Base-by-base conservation (phyloP, 768 basidiomycete species). In the Amylocystis lapponica region DNA sequence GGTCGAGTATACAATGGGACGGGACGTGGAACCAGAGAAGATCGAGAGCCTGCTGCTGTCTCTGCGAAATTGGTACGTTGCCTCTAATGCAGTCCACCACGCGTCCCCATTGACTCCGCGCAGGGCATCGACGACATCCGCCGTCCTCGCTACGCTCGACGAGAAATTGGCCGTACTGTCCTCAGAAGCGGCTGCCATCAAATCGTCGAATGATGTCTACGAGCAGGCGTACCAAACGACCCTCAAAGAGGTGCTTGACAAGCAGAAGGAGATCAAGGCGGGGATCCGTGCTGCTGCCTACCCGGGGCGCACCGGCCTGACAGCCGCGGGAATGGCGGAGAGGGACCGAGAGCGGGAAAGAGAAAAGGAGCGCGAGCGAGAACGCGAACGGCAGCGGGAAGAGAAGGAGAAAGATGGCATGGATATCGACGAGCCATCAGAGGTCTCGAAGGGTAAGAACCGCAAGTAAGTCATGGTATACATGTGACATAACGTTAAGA, bases 1-100 rank as follows among this genome's bases (percentile, higher is more conserved):
- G 62, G 81, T 98, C 27, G 88, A 95, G 63, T 92, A 90, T 57
- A 89, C 86, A 0, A 83, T 93, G 72, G 95, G 95, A 0, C 67
- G 95, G 42, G 95, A 99, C 64, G 68, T 98, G n/a, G 83, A 83
- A 39, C 83, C 85, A 1, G 81, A 78, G 9, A 78, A 78, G 55
- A 59, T 86, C 19, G 78, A 82, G 48, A 64, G 64, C 17, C 60
- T 91, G 2, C 62, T 88, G 32, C 65, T 66, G 1, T 79, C 85
- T 0, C 66, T 90, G 35, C 68, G 78, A 46, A 71, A 78, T 48
- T 90, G 87, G 86, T 84, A 35, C 46, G 79, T 61, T 26, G 6
- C 13, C n/a, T 17, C 6, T 29, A 20, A 4, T 26, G 27, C 29
- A 21, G 19, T 46, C 36, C 20, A 38, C 22, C 25, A 21, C 16